Evolutionary conservation across 257 asterid species (phyloP), one percentile per base, ranked within the genome.

Genomic region (Euphrasia confusa): DNA sequence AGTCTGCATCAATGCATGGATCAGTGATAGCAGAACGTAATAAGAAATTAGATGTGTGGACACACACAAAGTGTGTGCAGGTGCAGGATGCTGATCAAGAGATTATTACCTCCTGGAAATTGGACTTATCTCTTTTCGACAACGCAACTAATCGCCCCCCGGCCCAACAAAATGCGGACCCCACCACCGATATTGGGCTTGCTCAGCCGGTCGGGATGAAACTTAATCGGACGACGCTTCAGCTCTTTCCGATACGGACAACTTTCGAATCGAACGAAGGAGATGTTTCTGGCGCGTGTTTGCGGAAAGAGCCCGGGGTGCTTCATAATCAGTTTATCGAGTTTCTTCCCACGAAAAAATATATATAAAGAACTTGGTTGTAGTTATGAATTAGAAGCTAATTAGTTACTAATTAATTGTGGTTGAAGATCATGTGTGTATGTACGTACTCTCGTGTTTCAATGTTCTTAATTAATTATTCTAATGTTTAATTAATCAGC

Each of bases 261-360:
- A 21, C 15, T 33, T 7, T 1, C 33, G 15, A 10, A 12, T 21
- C 24, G 39, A 14, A 17, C 17, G 14, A n/a, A n/a, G n/a, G n/a
- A n/a, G 1, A 21, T 32, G 65, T 40, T 14, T 28, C 59, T 8
- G 35, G 18, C 18, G 49, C 52, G 1, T 3, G 10, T 57, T 26
- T 28, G 24, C 68, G 53, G 42, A 33, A 60, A 54, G 55, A 4
- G 1, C 45, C 61, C 18, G 57, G 44, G 39, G 80, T 84, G 1
- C 4, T 7, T 52, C 17, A 52, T 12, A 63, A 47, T 60, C 64
- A 73, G 53, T 83, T 81, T 39, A 75, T 81, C 28, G 85, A 81
- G 77, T 86, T 86, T 65, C 88, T 86, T 11, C 81, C 84, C 0
- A 71, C 58, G 0, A 80, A 77, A 42, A 74, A 68, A 9, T 80